Base-by-base conservation (phyloP, 2,329 filamentous ascomycete species). In the Monosporascus sp. region DNA sequence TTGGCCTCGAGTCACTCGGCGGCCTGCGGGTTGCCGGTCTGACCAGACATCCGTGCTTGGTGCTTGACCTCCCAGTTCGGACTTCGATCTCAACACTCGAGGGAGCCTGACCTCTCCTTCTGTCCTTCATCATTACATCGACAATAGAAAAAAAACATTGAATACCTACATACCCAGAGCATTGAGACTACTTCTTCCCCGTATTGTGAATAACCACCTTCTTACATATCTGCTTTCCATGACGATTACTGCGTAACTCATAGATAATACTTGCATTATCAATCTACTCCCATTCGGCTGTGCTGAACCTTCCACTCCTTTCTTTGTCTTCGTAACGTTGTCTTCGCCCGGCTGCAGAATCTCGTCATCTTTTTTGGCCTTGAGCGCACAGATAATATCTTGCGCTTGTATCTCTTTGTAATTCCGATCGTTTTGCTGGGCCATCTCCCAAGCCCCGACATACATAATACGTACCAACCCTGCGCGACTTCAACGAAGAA, bases 241-340 rank as follows among this genome's bases (percentile, higher is more conserved):
- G 31, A 34, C 31, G 31, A 34, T 34, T 34, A 34, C 31, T 34
- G 31, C 31, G 31, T 34, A 14, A 34, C 31, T 34, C 11, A 14
- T 34, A 34, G 5, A 41, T 41, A 41, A 41, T 41, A 41, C 38
- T 18, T 41, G 17, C 3, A 17, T 41, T 34, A 14, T 34, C 31
- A 34, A 34, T 34, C 9, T 41, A 47, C 45, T 27, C 38, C 38
- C 48, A 51, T 51, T 57, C 55, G 55, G 50, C 55, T 52, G 53
- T 51, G 50, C 55, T 57, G 50, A 46, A 57, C 51, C 51, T 45
- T 53, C 51, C 55, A 37, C 50, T 55, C 53, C 52, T 56, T 56
- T 54, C 50, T 54, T 45, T 44, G 34, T 46, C 42, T 27, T 46
- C 42, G 18, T 47, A 48, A 47, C 46, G 34, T 49, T 47, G 36